Evolutionary conservation across 768 basidiomycete genomes (phyloP), one percentile per base, ranked within the genome.

Genomic region (Gloeophyllum trabeum): DNA sequence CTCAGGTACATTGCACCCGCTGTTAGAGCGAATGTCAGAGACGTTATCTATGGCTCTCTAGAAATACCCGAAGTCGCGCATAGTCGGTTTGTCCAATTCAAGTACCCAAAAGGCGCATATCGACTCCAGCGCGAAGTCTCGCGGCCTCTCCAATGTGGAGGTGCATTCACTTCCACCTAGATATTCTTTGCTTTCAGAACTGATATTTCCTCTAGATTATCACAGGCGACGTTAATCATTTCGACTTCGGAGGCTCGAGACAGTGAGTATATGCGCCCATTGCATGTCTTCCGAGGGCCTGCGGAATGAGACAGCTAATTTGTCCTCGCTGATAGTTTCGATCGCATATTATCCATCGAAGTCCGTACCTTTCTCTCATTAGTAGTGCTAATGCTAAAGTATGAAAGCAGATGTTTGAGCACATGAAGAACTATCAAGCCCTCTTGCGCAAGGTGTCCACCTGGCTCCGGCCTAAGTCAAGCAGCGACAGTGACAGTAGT

Each of bases 331-430:
- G 13, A 5, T 41, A 81, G 78, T 43, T 84, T 86, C 56, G 79
- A 83, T 51, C 69, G 79, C 43, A 76, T 83, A 41, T 52, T 84
- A 12, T 79, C 76, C 2, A 81, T 84, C 40, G 81, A 83, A 59
- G 80, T 76, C 53, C 12, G 46, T 30, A 6, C 16, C 5, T 13
- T 41, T 25, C 32, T 20, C n/a, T n/a, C n/a, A n/a, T n/a, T n/a
- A n/a, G n/a, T n/a, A n/a, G n/a, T n/a, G n/a, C n/a, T n/a, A n/a
- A n/a, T n/a, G n/a, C n/a, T n/a, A n/a, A n/a, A n/a, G n/a, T n/a
- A n/a, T n/a, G n/a, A n/a, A n/a, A n/a, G 14, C 41, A 76, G 73
- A 79, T 80, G 76, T 79, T 81, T 48, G 79, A 82, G 51, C 81
- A 83, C 54, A 80, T 82, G 79, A 81, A 82, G 60, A 81, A 81